Evolutionary conservation across 2,329 filamentous ascomycete species (phyloP), one percentile per base, ranked within the genome.

Genomic region (Fusarium cyanostomum): DNA sequence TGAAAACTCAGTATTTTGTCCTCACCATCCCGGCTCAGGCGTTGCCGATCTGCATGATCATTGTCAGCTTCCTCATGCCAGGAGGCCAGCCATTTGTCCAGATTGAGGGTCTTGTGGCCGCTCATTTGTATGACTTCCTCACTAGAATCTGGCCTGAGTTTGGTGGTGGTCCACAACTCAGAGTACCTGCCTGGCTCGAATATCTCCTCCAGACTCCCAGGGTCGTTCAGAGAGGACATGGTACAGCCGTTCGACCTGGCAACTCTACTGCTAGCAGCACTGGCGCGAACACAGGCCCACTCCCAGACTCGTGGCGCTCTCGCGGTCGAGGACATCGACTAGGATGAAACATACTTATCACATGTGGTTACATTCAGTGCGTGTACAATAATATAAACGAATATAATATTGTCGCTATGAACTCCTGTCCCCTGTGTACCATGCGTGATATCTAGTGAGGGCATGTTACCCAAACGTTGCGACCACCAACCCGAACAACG

Each of bases 61-160:
- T 88, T 13, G 79, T 92, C 70, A 90, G 89, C 10, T 82, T 96
- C 18, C 79, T 98, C 50, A 86, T 91, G 73, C 73, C 70, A 1
- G 82, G 78, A 6, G 89, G 89, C 4, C 78, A 78, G 15, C 84
- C 91, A 10, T 73, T 91, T 53, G 71, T 88, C 5, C 88, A 96
- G 72, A 76, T 87, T 5, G 91, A 86, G 30, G 95, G 95, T n/a
- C 82, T 99, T 10, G 65, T 96, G 38, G 92, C 94, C 11, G 94
- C 94, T 5, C 95, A 99, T 75, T 72, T 95, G 16, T 96, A 92
- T 77, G 92, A 98, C 74, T 99, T 98, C 73, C 77, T 97, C 45
- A 92, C 91, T 3, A 86, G 92, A 44, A 84, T 97, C 37, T 98
- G 93, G 82, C 95, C 95, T 6, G 87, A 91, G 52, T 95, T 95